Evolutionary conservation across 1,284 basidiomycete species (phyloP), one percentile per base, ranked within the genome.

Genomic region (Flammula alnicola): DNA sequence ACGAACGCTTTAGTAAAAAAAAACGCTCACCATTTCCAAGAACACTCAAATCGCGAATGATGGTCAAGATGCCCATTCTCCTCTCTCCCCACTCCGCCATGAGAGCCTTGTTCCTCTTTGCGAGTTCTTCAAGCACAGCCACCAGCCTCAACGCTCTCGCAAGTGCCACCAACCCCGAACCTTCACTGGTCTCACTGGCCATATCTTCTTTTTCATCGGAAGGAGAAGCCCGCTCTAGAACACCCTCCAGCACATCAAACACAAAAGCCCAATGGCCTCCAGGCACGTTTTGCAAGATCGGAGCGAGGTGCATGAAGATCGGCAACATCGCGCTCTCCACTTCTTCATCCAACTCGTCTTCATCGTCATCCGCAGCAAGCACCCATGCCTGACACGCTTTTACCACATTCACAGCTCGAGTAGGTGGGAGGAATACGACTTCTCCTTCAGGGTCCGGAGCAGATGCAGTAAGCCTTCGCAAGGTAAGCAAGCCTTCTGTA

Each of bases 231-330:
- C 93, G 91, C 77, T 96, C 93, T 1, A 98, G 74, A 57, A 93
- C 94, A 46, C 81, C 89, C 66, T 97, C 93, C 16, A 97, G 68
- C 5, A 98, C 70, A 65, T 98, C 95, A 63, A 94, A 95, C 12
- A 97, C 85, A 38, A 95, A 81, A 44, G 94, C 91, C 92, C 96
- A 96, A 66, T 98, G 97, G 0, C 79, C 77, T 0, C 97, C 97
- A 4, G 83, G 75, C 0, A 98, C 77, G 60, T 85, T 90, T 66
- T 98, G 95, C 44, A 99, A 72, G 40, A 98, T 90, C 0, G 96
- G 94, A 1, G 86, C 87, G 1, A 99, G 74, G 50, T 90, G 78
- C 29, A 80, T 70, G 62, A 94, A 93, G 1, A 98, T 67, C 52
- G 85, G 70, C 0, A 89, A 84, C 69, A 97, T 83, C 41, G 80